Base-by-base conservation (phyloP, 768 basidiomycete species). In the Mycena vulgaris region DNA sequence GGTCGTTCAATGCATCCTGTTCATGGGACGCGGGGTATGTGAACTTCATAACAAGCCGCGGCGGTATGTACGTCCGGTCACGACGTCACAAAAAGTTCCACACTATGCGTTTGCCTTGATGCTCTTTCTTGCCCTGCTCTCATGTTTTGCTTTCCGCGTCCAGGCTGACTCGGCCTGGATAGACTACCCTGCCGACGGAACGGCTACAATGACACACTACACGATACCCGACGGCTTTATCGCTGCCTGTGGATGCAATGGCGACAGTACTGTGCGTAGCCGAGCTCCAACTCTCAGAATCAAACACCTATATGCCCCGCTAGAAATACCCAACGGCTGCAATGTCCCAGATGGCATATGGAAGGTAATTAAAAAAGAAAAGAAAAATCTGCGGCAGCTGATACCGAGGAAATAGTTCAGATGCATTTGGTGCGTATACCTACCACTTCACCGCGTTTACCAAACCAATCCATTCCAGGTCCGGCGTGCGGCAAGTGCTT, bases 151-250 rank as follows among this genome's bases (percentile, higher is more conserved):
- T 48, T 52, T 71, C 59, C 47, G 48, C 69, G 49, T 33, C 52
- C 25, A 40, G 25, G 60, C 48, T 13, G 52, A 68, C 62, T 71
- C 78, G 49, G 76, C 79, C 66, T 94, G 92, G 92, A 91, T 93
- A 28, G 79, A 89, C 70, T 93, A 93, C 76, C 83, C 91, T 21
- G 48, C 84, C 13, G 77, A 82, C 56, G 93, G 94, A 37, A 82
- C 83, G 45, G 95, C 93, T 19, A 93, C 93, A 16, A 84, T 95
- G 83, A 94, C 93, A n/a, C 91, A 94, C 77, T 94, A 95, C 77
- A 81, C 88, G 82, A 69, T 87, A 8, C 86, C 86, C 51, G 78
- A 75, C 23, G 85, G 86, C 69, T 90, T 85, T 66, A 83, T 95
- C 69, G 92, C 93, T 28, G 84, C 92, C 1, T 95, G 94, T 75